Evolutionary conservation across 176 grass and related monocot species (phyloP).

Genomic region (Guadua angustifolia): DNA sequence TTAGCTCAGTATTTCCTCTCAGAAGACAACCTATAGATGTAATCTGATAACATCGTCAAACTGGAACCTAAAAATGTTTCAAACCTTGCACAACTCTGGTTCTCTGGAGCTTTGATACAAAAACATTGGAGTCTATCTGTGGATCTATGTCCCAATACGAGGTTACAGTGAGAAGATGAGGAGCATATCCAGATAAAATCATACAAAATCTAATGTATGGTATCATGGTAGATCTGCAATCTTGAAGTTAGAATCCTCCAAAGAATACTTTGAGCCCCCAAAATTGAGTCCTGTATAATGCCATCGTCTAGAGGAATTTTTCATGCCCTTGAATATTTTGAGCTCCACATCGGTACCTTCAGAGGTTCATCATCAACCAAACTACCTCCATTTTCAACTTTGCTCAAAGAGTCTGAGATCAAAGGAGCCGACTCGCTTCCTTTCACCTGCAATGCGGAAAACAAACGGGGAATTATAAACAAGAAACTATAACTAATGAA

Average conservation of each 20-base stretch:
- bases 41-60: no score
- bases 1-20: no score
- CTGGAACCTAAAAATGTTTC: slow-evolving; percentile 37
- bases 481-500: not conserved
- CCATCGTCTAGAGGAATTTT: slow-evolving; percentile 15
- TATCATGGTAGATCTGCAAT: no score
- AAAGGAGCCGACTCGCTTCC: slow-evolving; percentile 63
- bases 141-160: slow-evolving; percentile 40
- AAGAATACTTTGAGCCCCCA: no score
- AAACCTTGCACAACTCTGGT: slow-evolving; percentile 31
- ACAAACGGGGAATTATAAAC: not conserved
- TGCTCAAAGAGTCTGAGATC: slow-evolving; percentile 60
- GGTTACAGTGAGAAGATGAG: slow-evolving; percentile 55
- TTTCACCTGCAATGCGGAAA: slow-evolving; percentile 50
- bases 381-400: slow-evolving; percentile 59
- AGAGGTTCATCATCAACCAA: slow-evolving; percentile 57
- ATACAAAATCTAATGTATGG: no score
- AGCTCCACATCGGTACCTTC: slow-evolving; percentile 85
- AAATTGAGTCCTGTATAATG: no score
- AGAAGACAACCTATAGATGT: no score
- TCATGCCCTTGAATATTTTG: slow-evolving; percentile 72
- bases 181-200: no score
- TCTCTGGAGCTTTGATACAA: slow-evolving; percentile 45
- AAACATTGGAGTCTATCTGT: slow-evolving; percentile 59
- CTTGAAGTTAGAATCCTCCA: no score